Evolutionary conservation across 2,329 filamentous ascomycete genomes (phyloP).

Genomic region (Fusarium pseudonygamai): DNA sequence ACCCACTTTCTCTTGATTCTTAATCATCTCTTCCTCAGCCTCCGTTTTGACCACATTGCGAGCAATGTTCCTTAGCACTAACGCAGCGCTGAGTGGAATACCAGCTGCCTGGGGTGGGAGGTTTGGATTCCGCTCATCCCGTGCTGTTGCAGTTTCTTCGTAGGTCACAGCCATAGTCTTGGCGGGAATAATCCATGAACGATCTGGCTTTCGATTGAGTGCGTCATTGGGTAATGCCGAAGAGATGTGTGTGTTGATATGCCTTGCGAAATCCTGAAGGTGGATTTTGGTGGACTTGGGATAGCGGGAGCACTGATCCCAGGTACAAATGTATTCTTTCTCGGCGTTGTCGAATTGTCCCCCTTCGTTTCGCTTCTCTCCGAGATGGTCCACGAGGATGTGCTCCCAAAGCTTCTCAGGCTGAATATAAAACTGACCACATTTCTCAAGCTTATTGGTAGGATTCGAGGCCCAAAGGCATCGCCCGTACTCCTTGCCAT

Average conservation of each 20-base stretch:
- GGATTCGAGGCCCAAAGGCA: conserved; percentile 69
- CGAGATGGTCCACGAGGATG: conserved; percentile 71
- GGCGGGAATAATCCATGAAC: conserved; percentile 62
- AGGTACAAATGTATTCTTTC: conserved; percentile 68
- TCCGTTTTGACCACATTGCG: conserved; percentile 71
- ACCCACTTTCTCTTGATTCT: conserved; percentile 55
- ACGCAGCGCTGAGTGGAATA: conserved; percentile 79
- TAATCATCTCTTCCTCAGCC: conserved; percentile 63
- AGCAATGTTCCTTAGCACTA: conserved; percentile 83
- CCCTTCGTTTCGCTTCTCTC: conserved; percentile 62
- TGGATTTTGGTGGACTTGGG: conserved; percentile 54
- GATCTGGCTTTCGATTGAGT: conserved; percentile 33
- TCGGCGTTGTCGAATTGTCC: conserved; percentile 67
- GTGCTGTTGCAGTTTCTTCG: conserved; percentile 65
- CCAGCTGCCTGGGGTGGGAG: conserved; percentile 73
- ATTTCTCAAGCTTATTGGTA: conserved; percentile 55
- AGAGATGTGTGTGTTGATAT: conserved; percentile 75
- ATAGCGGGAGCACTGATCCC: conserved; percentile 73
- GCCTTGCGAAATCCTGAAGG: conserved; percentile 65
- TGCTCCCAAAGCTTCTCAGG: conserved; percentile 77
- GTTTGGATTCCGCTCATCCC: conserved; percentile 68
- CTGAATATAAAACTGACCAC: conserved; percentile 69
- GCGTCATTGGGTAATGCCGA: conserved; percentile 45
- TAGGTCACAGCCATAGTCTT: conserved; percentile 64
- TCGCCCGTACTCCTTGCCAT: conserved; percentile 70